Percentiles rank a stretch among this genome's conserved stretches.
Evolutionary conservation across 768 basidiomycete species (phyloP).

Genomic region (Russula sp.): DNA sequence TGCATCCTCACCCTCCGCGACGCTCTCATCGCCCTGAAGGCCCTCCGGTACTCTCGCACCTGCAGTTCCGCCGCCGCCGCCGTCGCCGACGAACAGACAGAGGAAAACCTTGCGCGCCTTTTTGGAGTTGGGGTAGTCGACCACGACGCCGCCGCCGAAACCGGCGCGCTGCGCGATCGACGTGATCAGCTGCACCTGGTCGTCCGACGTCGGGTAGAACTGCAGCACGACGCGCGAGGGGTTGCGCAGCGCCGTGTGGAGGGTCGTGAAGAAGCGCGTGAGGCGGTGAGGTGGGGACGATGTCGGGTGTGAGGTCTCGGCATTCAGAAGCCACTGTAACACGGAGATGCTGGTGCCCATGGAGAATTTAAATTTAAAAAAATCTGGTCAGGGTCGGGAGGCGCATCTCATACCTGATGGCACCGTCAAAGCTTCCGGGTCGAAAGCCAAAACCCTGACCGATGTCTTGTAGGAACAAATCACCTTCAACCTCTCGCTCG

Average conservation of each 20-base stretch:
- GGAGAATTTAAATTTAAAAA: background rate
- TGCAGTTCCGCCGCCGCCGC: constrained; percentile 62
- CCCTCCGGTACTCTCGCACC: constrained; percentile 65
- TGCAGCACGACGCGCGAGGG: constrained; percentile 84
- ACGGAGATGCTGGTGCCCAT: constrained; percentile 72
- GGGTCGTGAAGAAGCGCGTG: constrained; percentile 85
- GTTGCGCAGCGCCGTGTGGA: constrained; percentile 79
- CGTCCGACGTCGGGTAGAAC: constrained; percentile 96
- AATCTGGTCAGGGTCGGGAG: too few species aligned
- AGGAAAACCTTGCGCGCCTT: constrained; percentile 94
- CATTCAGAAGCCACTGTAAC: constrained; percentile 97
- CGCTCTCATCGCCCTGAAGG: constrained; percentile 52
- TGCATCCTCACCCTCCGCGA: constrained; percentile 41
- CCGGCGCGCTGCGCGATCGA: constrained; percentile 89
- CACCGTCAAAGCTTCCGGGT: constrained; percentile 95
- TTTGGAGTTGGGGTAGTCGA: constrained; percentile 96
- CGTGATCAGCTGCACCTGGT: constrained; percentile 94
- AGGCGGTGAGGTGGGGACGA: constrained; percentile 85
- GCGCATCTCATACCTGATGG: constrained; percentile 65
- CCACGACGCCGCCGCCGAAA: constrained; percentile 92
- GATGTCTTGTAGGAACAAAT: constrained; percentile 94
- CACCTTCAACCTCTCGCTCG: constrained; percentile 92
- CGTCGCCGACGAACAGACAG: constrained; percentile 84
- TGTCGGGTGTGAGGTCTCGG: constrained; percentile 83
- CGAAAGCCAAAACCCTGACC: constrained; percentile 97